A percentile compares a stretch with the other conserved stretches of the same genome.
Evolutionary conservation across 306 rosid species (phyloP).

Genomic region (Canavalia ensiformis): DNA sequence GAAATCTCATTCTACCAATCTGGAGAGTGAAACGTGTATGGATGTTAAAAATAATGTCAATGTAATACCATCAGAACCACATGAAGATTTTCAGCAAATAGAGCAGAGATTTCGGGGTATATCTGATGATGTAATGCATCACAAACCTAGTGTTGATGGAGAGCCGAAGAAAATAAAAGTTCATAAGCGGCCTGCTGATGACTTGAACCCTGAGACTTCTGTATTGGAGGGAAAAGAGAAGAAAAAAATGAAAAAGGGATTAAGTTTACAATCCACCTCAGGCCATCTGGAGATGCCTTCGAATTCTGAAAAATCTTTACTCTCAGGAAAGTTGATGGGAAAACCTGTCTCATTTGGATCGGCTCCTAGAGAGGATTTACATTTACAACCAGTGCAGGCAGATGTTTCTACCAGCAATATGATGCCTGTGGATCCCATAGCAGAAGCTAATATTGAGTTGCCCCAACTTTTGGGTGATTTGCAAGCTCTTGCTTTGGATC

Average conservation of each 20-base stretch:
- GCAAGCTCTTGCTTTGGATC: constrained; percentile 90
- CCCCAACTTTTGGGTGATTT: constrained; percentile 76
- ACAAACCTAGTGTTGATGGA: constrained; percentile 50
- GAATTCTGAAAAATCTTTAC: constrained; percentile 53
- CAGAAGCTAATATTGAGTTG: constrained; percentile 56
- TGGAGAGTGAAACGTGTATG: constrained; percentile 49
- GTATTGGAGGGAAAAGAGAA: constrained; percentile 67
- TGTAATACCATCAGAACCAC: constrained; percentile 46
- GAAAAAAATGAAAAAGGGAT: constrained; percentile 68
- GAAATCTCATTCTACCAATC: constrained; percentile 51
- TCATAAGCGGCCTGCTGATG: constrained; percentile 67
- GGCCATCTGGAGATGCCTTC: constrained; percentile 55
- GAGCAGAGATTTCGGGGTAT: constrained; percentile 46
- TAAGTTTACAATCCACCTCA: constrained; percentile 52
- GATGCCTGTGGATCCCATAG: constrained; percentile 45
- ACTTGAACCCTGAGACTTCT: constrained; percentile 54
- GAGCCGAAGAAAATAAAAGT: constrained; percentile 67
- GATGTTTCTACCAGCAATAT: constrained; percentile 48
- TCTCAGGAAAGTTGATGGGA: constrained; percentile 51
- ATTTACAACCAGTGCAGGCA: constrained; percentile 51
- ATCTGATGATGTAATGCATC: constrained; percentile 58
- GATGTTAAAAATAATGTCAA: constrained; percentile 40
- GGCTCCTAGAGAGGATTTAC: constrained; percentile 60
- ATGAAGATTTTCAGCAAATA: constrained; percentile 49
- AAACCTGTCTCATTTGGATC: constrained; percentile 54